Evolutionary conservation across 2,329 filamentous ascomycete species (phyloP), one percentile per base, ranked within the genome.

Genomic region (Nemania sp.): DNA sequence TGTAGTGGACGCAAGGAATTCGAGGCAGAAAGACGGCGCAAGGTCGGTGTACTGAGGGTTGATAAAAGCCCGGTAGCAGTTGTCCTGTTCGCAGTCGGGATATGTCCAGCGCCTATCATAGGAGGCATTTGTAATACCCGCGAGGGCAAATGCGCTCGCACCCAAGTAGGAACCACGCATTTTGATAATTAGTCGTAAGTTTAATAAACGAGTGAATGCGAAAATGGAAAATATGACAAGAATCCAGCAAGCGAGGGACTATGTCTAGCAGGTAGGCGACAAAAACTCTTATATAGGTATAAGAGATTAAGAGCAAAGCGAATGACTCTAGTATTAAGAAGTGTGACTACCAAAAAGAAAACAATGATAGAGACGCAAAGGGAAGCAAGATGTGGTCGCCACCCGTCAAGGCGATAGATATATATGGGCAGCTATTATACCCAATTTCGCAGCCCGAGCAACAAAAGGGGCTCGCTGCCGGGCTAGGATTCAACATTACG

Each of bases 71-170:
- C 67, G 64, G 41, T 70, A 69, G 55, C 67, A 69, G 54, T 69
- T 69, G 29, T 69, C 63, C 20, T 49, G 49, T 3, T 60, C 67
- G 20, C 64, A 69, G 49, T 66, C 59, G n/a, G 63, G 63, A 29
- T 55, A 69, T 43, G 20, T 60, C 62, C 51, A 67, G 29, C 59
- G 69, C 62, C 59, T 73, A 15, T 56, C 53, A 59, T n/a, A n/a
- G n/a, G n/a, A n/a, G n/a, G 73, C 74, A 51, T 57, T 67, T 27
- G 72, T 55, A 38, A 73, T 62, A 54, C 71, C 71, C 24, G 64
- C 65, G 61, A 75, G 66, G 54, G 73, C 71, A 27, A 76, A 59
- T 60, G 70, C 72, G 35, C 70, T 62, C 47, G 72, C 61, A 59
- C 71, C 66, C 27, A 73, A 26, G 29, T 69, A 56, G 11, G 70